Base-by-base conservation (phyloP, 2,329 filamentous ascomycete species). In the Monilinia vaccinii-corymbosi region DNA sequence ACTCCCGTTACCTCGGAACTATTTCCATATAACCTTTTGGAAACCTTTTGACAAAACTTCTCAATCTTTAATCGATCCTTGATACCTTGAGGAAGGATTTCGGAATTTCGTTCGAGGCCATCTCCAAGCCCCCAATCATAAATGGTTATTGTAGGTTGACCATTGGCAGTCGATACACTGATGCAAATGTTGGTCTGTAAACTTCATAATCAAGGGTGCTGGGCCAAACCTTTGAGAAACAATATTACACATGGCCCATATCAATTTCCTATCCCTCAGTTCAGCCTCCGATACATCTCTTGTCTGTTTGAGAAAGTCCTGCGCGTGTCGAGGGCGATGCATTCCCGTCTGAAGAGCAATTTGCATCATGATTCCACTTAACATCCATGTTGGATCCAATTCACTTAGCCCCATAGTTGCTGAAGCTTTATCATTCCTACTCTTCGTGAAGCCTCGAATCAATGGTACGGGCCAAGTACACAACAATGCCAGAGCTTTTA, bases 181-280 rank as follows among this genome's bases (percentile, higher is more conserved):
- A 9, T 32, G 21, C 0, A 9, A 32, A 36, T 13, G 10, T 59
- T 23, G 53, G 28, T 46, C 28, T 1, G 18, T 23, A 31, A 36
- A 14, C 11, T 9, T 5, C 1, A 5, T 21, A 21, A 16, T 25
- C 3, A n/a, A 14, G 25, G 9, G 10, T 18, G 7, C 36, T 5
- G 16, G 53, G 13, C 1, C 23, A 45, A 46, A 82, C 81, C 82
- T 81, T 67, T 87, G 84, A 21, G 84, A 83, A 53, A 87, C 83
- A 63, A 86, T 81, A 67, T 87, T 88, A 72, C 84, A 86, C 31
- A 84, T 79, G 2, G 82, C 83, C 85, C 85, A 88, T 2, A 85
- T 87, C 64, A 82, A 78, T 40, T 86, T 77, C 48, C 85, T 79
- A 69, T 88, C 85, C 44, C 62, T 58, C 16, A 64, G 47, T 46